phyloP scores from a whole-genome alignment of 352 stramenopile genomes.

The Globisporangium nagaii region DNA sequence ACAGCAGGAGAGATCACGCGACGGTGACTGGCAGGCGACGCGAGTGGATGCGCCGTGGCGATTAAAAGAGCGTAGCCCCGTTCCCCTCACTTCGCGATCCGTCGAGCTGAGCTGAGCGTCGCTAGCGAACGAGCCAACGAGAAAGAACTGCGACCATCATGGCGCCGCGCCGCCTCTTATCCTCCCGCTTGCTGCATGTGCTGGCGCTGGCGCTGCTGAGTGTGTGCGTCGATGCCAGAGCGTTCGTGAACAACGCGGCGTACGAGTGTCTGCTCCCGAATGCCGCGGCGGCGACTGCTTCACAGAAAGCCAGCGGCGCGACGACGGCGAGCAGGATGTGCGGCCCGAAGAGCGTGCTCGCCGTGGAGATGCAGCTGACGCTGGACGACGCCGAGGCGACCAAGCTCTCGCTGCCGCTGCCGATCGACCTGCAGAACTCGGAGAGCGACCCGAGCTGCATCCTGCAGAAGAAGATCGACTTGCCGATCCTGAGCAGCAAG shows the following conservation, averaged over 20 bases:
- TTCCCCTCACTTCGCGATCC: background rate
- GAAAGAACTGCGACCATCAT: background rate
- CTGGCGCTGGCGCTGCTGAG: background rate
- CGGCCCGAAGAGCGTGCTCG: conserved; percentile 9
- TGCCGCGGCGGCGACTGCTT: background rate
- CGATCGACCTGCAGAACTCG: conserved; percentile 6
- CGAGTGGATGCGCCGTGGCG: conserved; percentile 4
- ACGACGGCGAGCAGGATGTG: conserved; percentile 1
- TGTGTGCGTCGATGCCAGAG: conserved; percentile 6
- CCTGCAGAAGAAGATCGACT: conserved; percentile 12
- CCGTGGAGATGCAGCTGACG: conserved; percentile 13
- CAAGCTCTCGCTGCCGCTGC: conserved; percentile 3
- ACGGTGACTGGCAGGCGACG: background rate
- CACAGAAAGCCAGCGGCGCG: background rate
- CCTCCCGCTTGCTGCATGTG: background rate
- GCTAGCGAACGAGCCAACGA: no score
- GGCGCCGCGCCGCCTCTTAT: background rate
- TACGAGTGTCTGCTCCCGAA: conserved; percentile 7
- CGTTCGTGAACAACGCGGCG: conserved; percentile 17
- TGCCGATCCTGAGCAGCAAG: conserved; percentile 6
- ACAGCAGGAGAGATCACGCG: no score
- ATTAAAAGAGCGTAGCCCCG: background rate
- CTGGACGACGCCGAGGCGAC: conserved; percentile 6
- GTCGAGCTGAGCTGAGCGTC: no score
- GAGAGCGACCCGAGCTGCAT: conserved; percentile 15